Conservation (phyloP, 208 protist species). For the Phytomonas francai region DNA sequence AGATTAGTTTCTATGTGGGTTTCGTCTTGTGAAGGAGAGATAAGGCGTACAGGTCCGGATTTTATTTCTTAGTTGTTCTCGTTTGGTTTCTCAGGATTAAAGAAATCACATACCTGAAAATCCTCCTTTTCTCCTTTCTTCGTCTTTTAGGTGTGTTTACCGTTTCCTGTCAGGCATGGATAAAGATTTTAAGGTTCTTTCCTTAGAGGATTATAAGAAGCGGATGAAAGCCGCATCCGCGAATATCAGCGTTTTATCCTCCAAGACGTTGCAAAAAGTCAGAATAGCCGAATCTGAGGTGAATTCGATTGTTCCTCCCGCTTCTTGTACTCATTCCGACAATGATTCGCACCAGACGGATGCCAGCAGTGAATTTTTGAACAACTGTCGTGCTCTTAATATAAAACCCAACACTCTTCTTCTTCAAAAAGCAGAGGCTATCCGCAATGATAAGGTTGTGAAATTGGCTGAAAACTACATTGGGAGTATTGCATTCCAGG, state of each 20-base stretch:
- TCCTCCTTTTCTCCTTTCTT: no score
- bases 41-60: no score
- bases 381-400: constrained; percentile 55
- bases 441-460: constrained; percentile 32
- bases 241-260: neutral
- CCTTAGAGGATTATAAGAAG: constrained; percentile 1
- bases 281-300: neutral
- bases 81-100: no score
- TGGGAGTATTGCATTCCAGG: constrained; percentile 63
- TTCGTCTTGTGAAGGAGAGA: neutral
- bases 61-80: no score
- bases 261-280: neutral
- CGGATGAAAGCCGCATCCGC: constrained; percentile 5
- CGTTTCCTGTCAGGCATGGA: no score
- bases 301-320: neutral
- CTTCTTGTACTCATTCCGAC: neutral
- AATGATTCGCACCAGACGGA: neutral
- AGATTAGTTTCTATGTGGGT: neutral
- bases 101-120: no score
- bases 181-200: no score
- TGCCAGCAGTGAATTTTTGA: constrained; percentile 26
- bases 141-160: no score
- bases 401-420: constrained; percentile 57
- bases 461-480: constrained; percentile 71
- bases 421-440: constrained; percentile 19